phyloP scores from a whole-genome alignment of 164 flowering plant species.

The Umbellularia californica region DNA sequence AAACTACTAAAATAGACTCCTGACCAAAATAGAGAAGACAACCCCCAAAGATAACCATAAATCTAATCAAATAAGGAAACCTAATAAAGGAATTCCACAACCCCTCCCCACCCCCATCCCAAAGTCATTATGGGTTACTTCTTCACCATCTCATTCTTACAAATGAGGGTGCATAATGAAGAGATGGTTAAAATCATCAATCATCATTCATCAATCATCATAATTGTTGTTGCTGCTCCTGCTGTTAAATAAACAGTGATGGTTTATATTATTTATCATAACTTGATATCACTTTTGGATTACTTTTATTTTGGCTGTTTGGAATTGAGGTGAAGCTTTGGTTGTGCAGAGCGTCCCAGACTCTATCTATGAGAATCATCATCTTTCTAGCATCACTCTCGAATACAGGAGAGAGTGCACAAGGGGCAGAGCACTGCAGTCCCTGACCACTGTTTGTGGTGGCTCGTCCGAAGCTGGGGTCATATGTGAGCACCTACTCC shows the following conservation, averaged over 20 bases:
- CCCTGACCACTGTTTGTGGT: constrained; percentile 58
- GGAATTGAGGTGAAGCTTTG: neutral
- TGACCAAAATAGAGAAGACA: too few species aligned
- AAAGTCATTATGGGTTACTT: too few species aligned
- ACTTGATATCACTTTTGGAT: neutral
- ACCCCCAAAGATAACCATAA: too few species aligned
- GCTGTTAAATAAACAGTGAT: too few species aligned
- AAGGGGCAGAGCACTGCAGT: constrained; percentile 71
- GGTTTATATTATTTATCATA: neutral
- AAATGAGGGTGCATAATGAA: neutral
- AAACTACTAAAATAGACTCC: too few species aligned
- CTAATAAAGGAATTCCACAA: too few species aligned
- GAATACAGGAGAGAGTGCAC: constrained; percentile 91
- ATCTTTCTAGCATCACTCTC: constrained; percentile 62
- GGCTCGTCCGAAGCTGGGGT: constrained; percentile 22
- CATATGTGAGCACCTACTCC: constrained; percentile 68
- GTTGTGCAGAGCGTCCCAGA: constrained; percentile 66
- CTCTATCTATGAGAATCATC: constrained; percentile 64
- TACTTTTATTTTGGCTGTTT: neutral
- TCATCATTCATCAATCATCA: neutral
- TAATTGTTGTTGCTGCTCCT: too few species aligned
- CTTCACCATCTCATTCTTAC: too few species aligned
- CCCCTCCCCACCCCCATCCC: too few species aligned
- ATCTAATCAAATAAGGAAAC: too few species aligned
- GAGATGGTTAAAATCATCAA: neutral